Evolutionary conservation across 441 rosid species (phyloP), one percentile per base, ranked within the genome.

Genomic region (Metrosideros polymorpha): DNA sequence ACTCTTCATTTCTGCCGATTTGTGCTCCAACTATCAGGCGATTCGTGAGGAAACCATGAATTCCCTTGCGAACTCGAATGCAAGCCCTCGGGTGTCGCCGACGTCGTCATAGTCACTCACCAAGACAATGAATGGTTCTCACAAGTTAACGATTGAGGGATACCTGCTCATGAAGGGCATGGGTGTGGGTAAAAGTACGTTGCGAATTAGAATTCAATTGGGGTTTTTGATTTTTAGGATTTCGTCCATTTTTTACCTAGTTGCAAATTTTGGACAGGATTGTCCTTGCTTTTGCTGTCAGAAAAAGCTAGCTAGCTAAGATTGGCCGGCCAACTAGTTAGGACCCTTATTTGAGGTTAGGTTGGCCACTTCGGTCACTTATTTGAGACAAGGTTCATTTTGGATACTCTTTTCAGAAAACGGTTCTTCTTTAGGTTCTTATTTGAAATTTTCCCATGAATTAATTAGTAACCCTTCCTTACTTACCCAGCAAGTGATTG

Each of bases 71-170:
- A 83, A 1, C 63, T 27, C 52, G 51, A 75, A 30, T 19, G 35
- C n/a, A n/a, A 8, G 52, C 82, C 94, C 94, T 30, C 91, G 88
- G 77, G 86, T 86, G 55, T 86, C 97, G 14, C 96, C 95, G 52
- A 93, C 95, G 24, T 90, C 95, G 19, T 97, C 98, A 77, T 92
- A 92, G 50, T 96, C 97, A 25, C 92, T 96, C 0, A 96, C 98
- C 12, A 94, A 95, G 86, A 96, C 98, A 35, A 89, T 96, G 19
- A 96, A 96, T 89, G 98, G 99, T 32, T 97, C 98, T 25, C 97
- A 94, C 89, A 92, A 89, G 19, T 97, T 97, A 92, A 93, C 92
- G 25, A 94, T 96, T 88, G 92, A 93, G 82, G 99, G 99, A 6
- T 96, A 93, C 89, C 94, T 96, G 13, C 87, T 96, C 27, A 95